Conservation (phyloP, 257 asterid genomes). For the Solanum medicagineum region DNA sequence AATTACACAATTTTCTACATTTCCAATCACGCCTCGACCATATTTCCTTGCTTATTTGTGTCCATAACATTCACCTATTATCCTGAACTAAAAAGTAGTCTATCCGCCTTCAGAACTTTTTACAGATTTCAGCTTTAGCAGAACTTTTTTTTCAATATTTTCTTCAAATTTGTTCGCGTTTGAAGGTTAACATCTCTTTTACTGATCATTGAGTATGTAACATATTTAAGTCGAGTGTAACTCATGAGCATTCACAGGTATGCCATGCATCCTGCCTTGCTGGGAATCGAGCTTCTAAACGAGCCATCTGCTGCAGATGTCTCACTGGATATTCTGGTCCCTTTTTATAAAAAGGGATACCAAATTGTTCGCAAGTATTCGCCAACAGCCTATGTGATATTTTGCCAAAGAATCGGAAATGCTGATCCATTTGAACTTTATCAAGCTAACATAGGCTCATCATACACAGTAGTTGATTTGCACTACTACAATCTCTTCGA, state of each 20-base stretch:
- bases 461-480: slow-evolving; percentile 57
- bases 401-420: slow-evolving; percentile 68
- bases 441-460: slow-evolving; percentile 48
- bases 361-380: slow-evolving; percentile 55
- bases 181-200: neutral
- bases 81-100: neutral
- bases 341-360: slow-evolving; percentile 59
- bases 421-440: slow-evolving; percentile 65
- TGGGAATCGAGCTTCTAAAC: slow-evolving; percentile 71
- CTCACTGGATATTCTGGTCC: slow-evolving; percentile 46
- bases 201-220: neutral
- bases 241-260: slow-evolving; percentile 29
- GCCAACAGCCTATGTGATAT: slow-evolving; percentile 53
- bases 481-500: slow-evolving; percentile 72
- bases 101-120: neutral
- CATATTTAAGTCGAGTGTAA: neutral
- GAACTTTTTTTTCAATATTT: neutral
- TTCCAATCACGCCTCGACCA: neutral
- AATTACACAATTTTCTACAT: too few relatives aligned
- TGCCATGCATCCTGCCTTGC: slow-evolving; percentile 56
- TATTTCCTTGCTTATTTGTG: neutral
- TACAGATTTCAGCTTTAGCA: neutral
- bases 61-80: neutral
- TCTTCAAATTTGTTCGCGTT: neutral
- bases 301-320: slow-evolving; percentile 63